phyloP scores from a whole-genome alignment of 2,329 filamentous ascomycete genomes.

The Fusarium sp. region DNA sequence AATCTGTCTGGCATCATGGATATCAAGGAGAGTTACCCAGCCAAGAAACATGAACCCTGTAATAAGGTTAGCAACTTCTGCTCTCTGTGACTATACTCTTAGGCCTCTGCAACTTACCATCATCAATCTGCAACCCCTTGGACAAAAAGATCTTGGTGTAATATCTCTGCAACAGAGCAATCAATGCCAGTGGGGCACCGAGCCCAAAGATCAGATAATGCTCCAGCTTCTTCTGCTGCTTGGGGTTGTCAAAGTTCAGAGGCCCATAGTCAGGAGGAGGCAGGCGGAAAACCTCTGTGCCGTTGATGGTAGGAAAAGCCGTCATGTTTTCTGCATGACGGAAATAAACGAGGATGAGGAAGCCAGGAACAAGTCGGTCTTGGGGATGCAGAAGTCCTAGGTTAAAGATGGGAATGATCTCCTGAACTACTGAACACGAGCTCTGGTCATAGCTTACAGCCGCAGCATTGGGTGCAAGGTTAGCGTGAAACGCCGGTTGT shows the following conservation, averaged over 20 bases:
- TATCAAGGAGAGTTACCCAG: background rate
- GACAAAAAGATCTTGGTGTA: conserved; percentile 48
- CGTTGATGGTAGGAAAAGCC: conserved; percentile 10
- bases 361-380: background rate
- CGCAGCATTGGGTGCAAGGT: background rate
- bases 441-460: background rate
- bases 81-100: background rate
- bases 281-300: conserved; percentile 38
- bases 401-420: conserved; percentile 2
- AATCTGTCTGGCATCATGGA: background rate
- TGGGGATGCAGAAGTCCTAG: background rate
- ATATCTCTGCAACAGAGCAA: conserved; percentile 44
- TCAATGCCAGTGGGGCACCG: conserved; percentile 39
- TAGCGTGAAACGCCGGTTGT: background rate
- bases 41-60: background rate
- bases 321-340: background rate
- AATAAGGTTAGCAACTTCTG: background rate
- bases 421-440: background rate
- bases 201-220: conserved; percentile 43
- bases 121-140: conserved; percentile 40
- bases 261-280: conserved; percentile 44
- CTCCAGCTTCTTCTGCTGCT: conserved; percentile 11
- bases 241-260: conserved; percentile 25
- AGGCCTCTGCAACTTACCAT: conserved; percentile 24
- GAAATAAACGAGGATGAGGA: background rate